Evolutionary conservation across 148 eudicot genomes (phyloP), one percentile per base, ranked within the genome.

Genomic region (Rheum nobile): DNA sequence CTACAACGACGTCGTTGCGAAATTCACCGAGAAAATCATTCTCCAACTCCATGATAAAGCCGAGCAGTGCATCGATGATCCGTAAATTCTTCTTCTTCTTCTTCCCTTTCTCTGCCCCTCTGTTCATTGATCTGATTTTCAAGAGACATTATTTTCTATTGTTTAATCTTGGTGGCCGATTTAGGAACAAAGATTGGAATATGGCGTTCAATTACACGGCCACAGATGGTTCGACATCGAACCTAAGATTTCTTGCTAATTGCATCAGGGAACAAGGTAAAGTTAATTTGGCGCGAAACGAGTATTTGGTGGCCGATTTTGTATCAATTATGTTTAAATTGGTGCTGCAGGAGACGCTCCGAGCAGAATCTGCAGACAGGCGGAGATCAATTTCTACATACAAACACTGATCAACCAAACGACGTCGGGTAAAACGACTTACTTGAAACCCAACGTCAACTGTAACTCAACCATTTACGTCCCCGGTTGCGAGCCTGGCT

Each of bases 401-500:
- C 44, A 73, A 44, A 71, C 69, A 22, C 55, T 77, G 26, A 72
- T 77, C 14, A 72, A 24, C 42, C 35, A 35, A 37, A 35, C 74
- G 26, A 46, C 35, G 14, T 21, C 65, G 19, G 57, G 38, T 3
- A 34, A 26, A 32, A 47, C 75, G 37, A 61, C 39, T 37, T 57
- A 61, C 63, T 14, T 72, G 37, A 75, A 67, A 4, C 73, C 79
- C 24, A 84, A 77, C 71, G 82, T 63, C 46, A 84, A 84, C 54
- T 84, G 87, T 79, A 84, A 84, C 72, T 61, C 73, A 59, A 71
- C 79, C 38, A 70, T 84, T 24, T 84, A 84, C 79, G 50, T 77
- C 35, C 14, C 77, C 34, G 87, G 87, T 39, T 84, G 87, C 52
- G 87, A 84, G 75, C 84, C 87, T 24, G 87, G 87, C 69, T 84